These are phyloP conservation scores for Madurella mycetomatis DNA, from an alignment of 2,329 filamentous ascomycete species.

Conservation along the genomic window DNA sequence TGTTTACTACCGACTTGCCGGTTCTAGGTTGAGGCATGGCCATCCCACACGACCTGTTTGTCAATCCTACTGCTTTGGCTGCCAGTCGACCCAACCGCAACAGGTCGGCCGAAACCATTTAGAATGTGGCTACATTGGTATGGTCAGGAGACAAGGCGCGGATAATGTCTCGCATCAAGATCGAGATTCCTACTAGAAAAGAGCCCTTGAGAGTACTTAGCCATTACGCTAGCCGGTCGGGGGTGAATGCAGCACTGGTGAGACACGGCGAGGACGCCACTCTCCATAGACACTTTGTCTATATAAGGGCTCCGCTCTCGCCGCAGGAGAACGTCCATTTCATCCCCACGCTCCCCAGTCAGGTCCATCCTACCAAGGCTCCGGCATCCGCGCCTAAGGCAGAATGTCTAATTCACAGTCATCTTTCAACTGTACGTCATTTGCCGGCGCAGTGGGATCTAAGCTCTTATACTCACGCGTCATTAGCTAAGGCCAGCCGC, in stretches of 20 bases:
- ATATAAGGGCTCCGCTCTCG: background rate
- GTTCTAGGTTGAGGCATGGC: background rate
- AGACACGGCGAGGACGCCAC: background rate
- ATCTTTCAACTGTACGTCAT: background rate
- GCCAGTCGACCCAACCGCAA: constrained; percentile 7
- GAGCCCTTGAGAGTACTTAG: background rate
- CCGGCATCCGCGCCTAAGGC: background rate
- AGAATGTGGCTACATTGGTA: background rate
- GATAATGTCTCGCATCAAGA: background rate
- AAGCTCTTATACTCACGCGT: background rate
- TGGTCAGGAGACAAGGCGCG: background rate
- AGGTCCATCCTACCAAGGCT: background rate
- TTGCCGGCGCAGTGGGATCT: background rate
- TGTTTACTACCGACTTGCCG: background rate
- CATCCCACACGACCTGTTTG: background rate
- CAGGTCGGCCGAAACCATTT: constrained; percentile 16
- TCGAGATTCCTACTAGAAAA: background rate
- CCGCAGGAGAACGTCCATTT: background rate
- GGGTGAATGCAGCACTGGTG: no score
- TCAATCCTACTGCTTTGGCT: background rate
- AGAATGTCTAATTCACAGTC: background rate
- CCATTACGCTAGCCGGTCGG: background rate
- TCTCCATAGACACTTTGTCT: background rate
- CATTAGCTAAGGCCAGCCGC: constrained; percentile 6
- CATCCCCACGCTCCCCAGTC: background rate